Evolutionary conservation across 1,284 basidiomycete genomes (phyloP), one percentile per base, ranked within the genome.

Genomic region (Papiliotrema flavescens): DNA sequence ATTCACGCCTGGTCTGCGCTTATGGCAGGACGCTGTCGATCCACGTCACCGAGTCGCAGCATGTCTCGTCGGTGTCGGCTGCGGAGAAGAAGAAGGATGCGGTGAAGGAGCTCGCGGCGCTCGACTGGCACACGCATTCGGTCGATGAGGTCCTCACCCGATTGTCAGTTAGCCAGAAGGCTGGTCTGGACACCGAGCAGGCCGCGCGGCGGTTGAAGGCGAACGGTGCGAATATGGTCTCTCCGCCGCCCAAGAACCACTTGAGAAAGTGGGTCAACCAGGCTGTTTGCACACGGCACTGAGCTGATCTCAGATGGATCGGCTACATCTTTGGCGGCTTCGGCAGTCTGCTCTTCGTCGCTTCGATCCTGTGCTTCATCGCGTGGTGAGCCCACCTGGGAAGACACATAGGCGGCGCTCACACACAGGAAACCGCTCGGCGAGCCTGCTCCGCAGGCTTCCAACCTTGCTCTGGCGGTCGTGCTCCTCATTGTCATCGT

Each of bases 61-160:
- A 58, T 53, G 56, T 44, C 53, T 47, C 14, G 28, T 13, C 40
- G 39, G 14, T 9, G 35, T 26, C 11, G 42, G 46, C 48, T 20
- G 39, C 32, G 0, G 36, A 28, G 6, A 49, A 52, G 7, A 63
- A 63, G 42, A 58, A 62, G 32, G 55, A 59, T 8, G 56, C 65
- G 1, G 63, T 59, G 36, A 67, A 65, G 47, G 68, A 73, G 48
- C 49, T 73, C 9, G 66, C 64, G 8, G 64, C 65, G 22, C 76
- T 85, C 51, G 82, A 84, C 53, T 85, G 81, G 81, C 84, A 85
- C 63, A 77, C 69, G 42, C 69, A 84, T 17, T 62, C 77, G 2
- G 56, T 66, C 15, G 73, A 79, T 1, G 82, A 83, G n/a, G 77
- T 79, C 4, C 75, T 82, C 24, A 76, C 78, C 51, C 76, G 82